These are phyloP conservation scores for Penicillium sp. DNA, from an alignment of 2,329 filamentous ascomycete species.

Conservation along the genomic window DNA sequence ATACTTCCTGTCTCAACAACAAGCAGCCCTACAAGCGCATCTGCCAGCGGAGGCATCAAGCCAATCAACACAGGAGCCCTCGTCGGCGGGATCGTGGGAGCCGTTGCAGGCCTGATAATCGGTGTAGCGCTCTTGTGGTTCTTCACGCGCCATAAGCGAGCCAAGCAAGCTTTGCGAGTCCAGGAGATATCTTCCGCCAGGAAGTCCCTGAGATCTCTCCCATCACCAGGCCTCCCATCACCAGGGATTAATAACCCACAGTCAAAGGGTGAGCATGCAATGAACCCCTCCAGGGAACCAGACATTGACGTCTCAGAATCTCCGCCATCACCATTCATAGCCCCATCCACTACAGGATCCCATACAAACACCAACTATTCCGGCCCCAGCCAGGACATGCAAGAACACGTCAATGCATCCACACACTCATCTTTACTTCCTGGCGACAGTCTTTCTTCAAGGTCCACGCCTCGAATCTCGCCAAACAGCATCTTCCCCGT, in stretches of 20 bases:
- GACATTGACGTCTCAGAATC: neutral
- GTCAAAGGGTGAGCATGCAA: neutral
- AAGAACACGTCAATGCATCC: neutral
- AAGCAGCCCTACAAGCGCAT: neutral
- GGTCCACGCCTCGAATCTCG: neutral
- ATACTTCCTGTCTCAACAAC: neutral
- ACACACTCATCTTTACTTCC: neutral
- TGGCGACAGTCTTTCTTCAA: too few species aligned
- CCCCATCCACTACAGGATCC: neutral
- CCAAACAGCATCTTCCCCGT: neutral
- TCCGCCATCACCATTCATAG: neutral
- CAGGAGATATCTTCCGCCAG: neutral
- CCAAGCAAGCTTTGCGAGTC: slow-evolving; percentile 1
- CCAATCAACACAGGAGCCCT: slow-evolving; percentile 9
- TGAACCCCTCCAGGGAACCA: too few species aligned
- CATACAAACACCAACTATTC: neutral
- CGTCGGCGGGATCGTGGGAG: slow-evolving; percentile 24
- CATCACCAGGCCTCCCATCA: neutral
- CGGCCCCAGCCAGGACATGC: neutral
- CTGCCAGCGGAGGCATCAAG: neutral
- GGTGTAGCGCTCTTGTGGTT: slow-evolving; percentile 11
- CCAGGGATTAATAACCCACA: neutral
- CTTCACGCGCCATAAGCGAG: slow-evolving; percentile 18
- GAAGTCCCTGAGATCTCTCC: too few species aligned
- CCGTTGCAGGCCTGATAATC: slow-evolving; percentile 10